Percentiles rank a stretch among this genome's conserved stretches.
Conservation (phyloP, 208 protist species). For the Wallacemonas sp. region DNA sequence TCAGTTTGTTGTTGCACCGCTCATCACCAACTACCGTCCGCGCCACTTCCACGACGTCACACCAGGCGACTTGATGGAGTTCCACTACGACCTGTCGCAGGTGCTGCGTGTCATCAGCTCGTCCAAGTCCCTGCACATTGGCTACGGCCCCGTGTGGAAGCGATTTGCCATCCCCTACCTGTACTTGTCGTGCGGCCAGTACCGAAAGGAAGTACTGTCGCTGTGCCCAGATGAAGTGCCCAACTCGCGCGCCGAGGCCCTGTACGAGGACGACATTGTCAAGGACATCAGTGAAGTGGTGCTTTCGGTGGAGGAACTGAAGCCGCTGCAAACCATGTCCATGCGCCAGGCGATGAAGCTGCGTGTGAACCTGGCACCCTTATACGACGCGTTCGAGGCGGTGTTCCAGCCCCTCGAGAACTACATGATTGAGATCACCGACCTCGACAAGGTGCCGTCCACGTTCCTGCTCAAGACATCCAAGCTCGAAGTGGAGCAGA, state of each 20-base stretch:
- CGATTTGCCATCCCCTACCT: conserved; percentile 83
- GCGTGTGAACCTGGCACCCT: conserved; percentile 69
- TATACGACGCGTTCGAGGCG: conserved; percentile 83
- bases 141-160: conserved; percentile 88
- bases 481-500: conserved; percentile 61
- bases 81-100: conserved; percentile 84
- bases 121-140: conserved; percentile 61
- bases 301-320: conserved; percentile 74
- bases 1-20: conserved; percentile 84
- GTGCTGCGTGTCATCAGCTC: conserved; percentile 63
- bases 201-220: conserved; percentile 75
- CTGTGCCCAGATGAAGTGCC: conserved; percentile 87
- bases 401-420: conserved; percentile 83
- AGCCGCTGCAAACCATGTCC: conserved; percentile 68
- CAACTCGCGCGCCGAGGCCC: conserved; percentile 79
- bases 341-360: conserved; percentile 74
- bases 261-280: conserved; percentile 85
- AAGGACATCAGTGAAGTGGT: conserved; percentile 87
- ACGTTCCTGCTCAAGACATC: conserved; percentile 76
- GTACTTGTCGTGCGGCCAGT: conserved; percentile 76
- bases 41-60: conserved; percentile 88
- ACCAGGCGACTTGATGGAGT: conserved; percentile 87
- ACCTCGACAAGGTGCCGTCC: conserved; percentile 64
- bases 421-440: conserved; percentile 79
- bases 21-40: conserved; percentile 88